Evolutionary conservation across 148 eudicot genomes (phyloP).

Genomic region (Chenopodium quinoa): DNA sequence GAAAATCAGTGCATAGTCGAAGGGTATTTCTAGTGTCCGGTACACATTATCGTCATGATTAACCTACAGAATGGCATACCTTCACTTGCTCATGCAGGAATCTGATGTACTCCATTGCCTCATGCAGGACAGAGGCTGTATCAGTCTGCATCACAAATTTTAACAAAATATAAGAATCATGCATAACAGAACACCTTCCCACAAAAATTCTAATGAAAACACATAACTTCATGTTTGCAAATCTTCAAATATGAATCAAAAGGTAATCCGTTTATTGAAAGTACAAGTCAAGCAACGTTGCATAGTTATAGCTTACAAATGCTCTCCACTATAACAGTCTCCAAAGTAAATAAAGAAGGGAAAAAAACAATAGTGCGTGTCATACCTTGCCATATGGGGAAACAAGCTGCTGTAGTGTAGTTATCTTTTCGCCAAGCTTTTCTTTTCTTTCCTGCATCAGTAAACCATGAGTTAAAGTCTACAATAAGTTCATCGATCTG

Average conservation of each 20-base stretch:
- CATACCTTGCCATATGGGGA: slow-evolving; percentile 91
- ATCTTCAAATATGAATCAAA: background rate
- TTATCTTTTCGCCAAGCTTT: slow-evolving; percentile 70
- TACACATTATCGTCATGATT: background rate
- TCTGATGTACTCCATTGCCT: slow-evolving; percentile 74
- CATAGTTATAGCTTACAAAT: background rate
- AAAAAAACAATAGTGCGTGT: background rate
- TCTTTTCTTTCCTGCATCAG: slow-evolving; percentile 73
- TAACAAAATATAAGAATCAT: background rate
- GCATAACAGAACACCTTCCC: background rate
- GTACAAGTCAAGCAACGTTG: background rate
- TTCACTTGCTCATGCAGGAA: slow-evolving; percentile 93
- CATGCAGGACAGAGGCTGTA: slow-evolving; percentile 87
- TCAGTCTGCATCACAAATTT: slow-evolving; percentile 66
- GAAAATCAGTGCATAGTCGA: no score
- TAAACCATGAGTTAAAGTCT: slow-evolving; percentile 13
- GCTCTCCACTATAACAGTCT: background rate
- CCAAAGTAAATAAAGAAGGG: background rate
- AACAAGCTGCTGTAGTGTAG: slow-evolving; percentile 80
- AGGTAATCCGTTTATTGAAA: background rate
- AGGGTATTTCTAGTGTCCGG: background rate
- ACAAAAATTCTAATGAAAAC: background rate
- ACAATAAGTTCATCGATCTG: background rate
- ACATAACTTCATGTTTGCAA: background rate
- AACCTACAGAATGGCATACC: slow-evolving; percentile 34